Percentiles rank a stretch among this genome's conserved stretches.
These are phyloP conservation scores for Coemansia sp. DNA, from an alignment of 192 early-diverging fungal species.

Conservation along the genomic window DNA sequence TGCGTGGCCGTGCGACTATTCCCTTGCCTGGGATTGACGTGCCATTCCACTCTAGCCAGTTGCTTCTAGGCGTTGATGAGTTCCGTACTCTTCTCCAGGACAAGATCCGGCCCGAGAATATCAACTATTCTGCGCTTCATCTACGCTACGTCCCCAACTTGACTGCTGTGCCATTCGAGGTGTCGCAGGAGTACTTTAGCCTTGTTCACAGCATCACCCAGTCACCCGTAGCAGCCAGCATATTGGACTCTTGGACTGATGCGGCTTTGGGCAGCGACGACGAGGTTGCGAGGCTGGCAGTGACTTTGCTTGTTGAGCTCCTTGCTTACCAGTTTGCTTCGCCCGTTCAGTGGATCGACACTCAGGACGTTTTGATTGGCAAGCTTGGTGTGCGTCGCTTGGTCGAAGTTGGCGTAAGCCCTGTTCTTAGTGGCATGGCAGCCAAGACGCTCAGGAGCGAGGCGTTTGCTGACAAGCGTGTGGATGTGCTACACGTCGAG, in stretches of 20 bases:
- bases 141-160: conserved; percentile 93
- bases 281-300: conserved; percentile 68
- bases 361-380: conserved; percentile 79
- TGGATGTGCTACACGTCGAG: conserved; percentile 12
- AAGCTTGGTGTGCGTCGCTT: conserved; percentile 73
- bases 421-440: conserved; percentile 87
- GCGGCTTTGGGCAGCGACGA: conserved; percentile 47
- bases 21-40: conserved; percentile 89
- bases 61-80: conserved; percentile 72
- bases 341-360: conserved; percentile 93
- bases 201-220: conserved; percentile 66
- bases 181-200: conserved; percentile 74
- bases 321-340: conserved; percentile 91
- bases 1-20: conserved; percentile 85
- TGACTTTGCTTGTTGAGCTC: conserved; percentile 79
- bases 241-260: conserved; percentile 67
- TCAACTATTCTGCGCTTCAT: conserved; percentile 64
- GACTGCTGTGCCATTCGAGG: conserved; percentile 84
- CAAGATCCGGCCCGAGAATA: conserved; percentile 67
- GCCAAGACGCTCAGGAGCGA: conserved; percentile 42
- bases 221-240: conserved; percentile 63
- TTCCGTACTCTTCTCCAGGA: conserved; percentile 83
- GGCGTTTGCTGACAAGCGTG: not conserved
- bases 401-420: conserved; percentile 84
- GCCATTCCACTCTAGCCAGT: conserved; percentile 84